Evolutionary conservation across 345 rosid species (phyloP), one percentile per base, ranked within the genome.

Genomic region (Streptanthus diversifolius): DNA sequence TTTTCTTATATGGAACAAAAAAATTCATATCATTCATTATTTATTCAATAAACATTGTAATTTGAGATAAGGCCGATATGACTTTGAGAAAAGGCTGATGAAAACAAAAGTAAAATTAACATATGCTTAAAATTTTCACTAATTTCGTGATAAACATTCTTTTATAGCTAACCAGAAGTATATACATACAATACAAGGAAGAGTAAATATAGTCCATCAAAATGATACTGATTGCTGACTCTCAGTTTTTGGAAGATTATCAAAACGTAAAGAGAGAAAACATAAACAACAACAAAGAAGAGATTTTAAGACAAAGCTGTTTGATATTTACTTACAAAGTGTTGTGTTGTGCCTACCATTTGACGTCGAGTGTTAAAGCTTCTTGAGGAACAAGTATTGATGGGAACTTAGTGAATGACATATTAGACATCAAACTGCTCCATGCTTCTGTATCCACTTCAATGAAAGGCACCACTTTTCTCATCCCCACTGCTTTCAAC

Each of bases 291-390:
- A 32, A 51, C 60, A 67, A 29, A 59, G 19, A 41, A 25, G 4
- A 25, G 4, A 25, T 4, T 35, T 29, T 17, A 56, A 61, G 43
- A 61, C 57, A n/a, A n/a, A n/a, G n/a, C 14, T 55, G 32, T 17
- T 40, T 9, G 32, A 59, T 36, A 47, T 22, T 25, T 69, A 76
- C 59, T 76, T 70, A 70, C 80, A 76, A 49, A 63, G 55, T 63
- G 65, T 70, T 69, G 65, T 49, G 10, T 8, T 10, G 55, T 9
- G 11, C 0, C 80, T 85, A 89, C 95, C 97, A 91, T 81, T 86
- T 91, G 62, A 91, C 84, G 77, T 82, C 95, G 71, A 91, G 83
- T 30, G 95, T 91, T 68, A 91, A 79, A 62, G 97, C 85, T 79
- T 91, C 95, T 7, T 87, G 82, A 74, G 91, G 95, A 63, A 81